Evolutionary conservation across 2,329 filamentous ascomycete genomes (phyloP).

Genomic region (Fusarium keratoplasticum): DNA sequence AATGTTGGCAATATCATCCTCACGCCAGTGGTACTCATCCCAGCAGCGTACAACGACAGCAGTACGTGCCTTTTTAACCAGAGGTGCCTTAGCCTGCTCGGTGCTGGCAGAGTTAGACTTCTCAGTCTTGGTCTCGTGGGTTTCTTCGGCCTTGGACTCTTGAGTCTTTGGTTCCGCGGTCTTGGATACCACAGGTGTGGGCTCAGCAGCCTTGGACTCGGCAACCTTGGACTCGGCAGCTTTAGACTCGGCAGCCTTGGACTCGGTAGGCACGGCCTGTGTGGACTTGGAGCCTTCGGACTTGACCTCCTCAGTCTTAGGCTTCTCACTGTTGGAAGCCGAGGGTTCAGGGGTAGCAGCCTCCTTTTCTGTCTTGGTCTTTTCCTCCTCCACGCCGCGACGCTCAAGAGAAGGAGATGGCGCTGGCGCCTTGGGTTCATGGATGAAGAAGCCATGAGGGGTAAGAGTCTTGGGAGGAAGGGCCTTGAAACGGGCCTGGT

Average conservation of each 20-base stretch:
- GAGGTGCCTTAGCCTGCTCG: conserved; percentile 2
- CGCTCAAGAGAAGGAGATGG: conserved; percentile 14
- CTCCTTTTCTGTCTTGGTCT: conserved; percentile 17
- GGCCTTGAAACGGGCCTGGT: conserved; percentile 75
- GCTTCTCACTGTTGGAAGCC: conserved; percentile 8
- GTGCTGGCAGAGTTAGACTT: background rate
- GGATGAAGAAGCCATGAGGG: conserved; percentile 65
- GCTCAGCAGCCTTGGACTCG: background rate
- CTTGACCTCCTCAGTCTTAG: conserved; percentile 9
- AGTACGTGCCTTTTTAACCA: conserved; percentile 58
- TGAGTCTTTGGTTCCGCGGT: conserved; percentile 13
- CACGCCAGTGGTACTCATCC: conserved; percentile 82
- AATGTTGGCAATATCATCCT: conserved; percentile 84
- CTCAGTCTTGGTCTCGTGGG: background rate
- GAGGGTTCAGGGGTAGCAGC: conserved; percentile 24
- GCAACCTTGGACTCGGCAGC: background rate
- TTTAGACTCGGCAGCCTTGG: background rate
- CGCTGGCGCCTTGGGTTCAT: conserved; percentile 43
- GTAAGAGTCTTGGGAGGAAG: conserved; percentile 53
- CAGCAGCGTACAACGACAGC: conserved; percentile 86
- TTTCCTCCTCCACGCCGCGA: conserved; percentile 27
- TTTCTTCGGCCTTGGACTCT: conserved; percentile 11
- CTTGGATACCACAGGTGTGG: background rate
- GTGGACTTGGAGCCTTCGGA: conserved; percentile 7
- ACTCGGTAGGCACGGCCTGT: background rate